A percentile compares a stretch with the other conserved stretches of the same genome.
phyloP scores from a whole-genome alignment of 1,284 basidiomycete genomes.

The Sporisorium reilianum region DNA sequence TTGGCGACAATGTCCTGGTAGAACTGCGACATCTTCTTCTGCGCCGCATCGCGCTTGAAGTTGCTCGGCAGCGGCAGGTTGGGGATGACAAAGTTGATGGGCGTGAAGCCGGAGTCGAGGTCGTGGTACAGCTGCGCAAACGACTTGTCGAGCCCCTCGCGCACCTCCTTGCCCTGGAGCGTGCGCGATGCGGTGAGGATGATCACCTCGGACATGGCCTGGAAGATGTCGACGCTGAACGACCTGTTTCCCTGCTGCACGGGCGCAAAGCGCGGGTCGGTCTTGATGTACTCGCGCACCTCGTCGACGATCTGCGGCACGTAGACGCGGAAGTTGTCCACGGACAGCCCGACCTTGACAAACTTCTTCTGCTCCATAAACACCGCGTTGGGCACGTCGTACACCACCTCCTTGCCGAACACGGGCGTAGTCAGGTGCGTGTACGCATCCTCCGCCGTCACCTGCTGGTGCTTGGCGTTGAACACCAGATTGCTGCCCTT shows the following conservation, averaged over 20 bases:
- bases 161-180: conserved; percentile 91
- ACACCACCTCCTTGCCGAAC: conserved; percentile 97
- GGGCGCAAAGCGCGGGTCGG: conserved; percentile 75
- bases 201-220: conserved; percentile 88
- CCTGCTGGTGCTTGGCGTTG: conserved; percentile 89
- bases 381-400: conserved; percentile 94
- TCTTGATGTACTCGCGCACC: conserved; percentile 49
- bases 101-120: conserved; percentile 79
- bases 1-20: conserved; percentile 89
- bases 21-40: conserved; percentile 93
- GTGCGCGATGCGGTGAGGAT: conserved; percentile 94
- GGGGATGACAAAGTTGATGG: conserved; percentile 86
- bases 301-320: conserved; percentile 85
- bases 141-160: conserved; percentile 80
- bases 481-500: conserved; percentile 95
- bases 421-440: conserved; percentile 72
- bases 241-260: conserved; percentile 61
- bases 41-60: conserved; percentile 85
- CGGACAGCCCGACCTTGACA: conserved; percentile 83
- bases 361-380: conserved; percentile 99
- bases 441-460: conserved; percentile 97
- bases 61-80: conserved; percentile 92
- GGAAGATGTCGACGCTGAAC: conserved; percentile 71
- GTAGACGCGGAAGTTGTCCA: conserved; percentile 91
- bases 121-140: conserved; percentile 90